Percentiles rank a stretch among this genome's conserved stretches.
phyloP scores from a whole-genome alignment of 192 early-diverging fungal genomes.

The Phycomyces nitens region DNA sequence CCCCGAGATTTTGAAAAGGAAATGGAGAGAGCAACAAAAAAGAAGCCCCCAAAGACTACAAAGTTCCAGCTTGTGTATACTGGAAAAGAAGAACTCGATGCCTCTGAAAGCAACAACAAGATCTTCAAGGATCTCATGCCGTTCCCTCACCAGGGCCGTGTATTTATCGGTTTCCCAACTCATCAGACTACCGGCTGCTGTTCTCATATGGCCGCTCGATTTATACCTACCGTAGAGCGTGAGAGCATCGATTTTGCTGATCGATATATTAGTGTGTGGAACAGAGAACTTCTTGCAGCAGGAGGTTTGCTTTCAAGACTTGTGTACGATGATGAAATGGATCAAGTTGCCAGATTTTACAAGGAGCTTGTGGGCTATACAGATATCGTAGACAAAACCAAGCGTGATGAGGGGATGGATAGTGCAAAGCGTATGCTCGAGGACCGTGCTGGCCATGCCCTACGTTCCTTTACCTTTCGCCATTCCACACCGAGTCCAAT shows the following conservation, averaged over 20 bases:
- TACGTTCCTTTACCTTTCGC: conserved; percentile 65
- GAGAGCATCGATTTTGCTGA: conserved; percentile 90
- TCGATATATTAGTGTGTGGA: conserved; percentile 72
- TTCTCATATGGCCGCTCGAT: conserved; percentile 71
- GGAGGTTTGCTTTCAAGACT: conserved; percentile 71
- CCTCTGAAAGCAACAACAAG: conserved; percentile 49
- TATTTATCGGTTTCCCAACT: conserved; percentile 90
- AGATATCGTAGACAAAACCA: conserved; percentile 31
- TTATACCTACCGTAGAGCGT: conserved; percentile 91
- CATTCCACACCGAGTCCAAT: conserved; percentile 66
- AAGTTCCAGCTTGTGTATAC: conserved; percentile 68
- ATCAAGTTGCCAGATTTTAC: conserved; percentile 53
- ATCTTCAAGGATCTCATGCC: conserved; percentile 78
- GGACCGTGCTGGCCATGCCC: conserved; percentile 62
- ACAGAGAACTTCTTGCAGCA: conserved; percentile 74
- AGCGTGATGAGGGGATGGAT: conserved; percentile 38
- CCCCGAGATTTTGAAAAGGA: conserved; percentile 52
- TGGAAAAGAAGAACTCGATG: conserved; percentile 74
- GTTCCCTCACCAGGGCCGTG: conserved; percentile 70
- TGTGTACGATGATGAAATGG: conserved; percentile 76
- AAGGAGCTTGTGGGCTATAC: conserved; percentile 36
- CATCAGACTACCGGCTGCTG: conserved; percentile 87
- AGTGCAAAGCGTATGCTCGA: conserved; percentile 44
- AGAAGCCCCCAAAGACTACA: conserved; percentile 70
- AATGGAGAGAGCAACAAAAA: conserved; percentile 89